A percentile compares a stretch with the other conserved stretches of the same genome.
These are phyloP conservation scores for Sequoia sempervirens DNA, from an alignment of 75 land plant species.

Conservation along the genomic window DNA sequence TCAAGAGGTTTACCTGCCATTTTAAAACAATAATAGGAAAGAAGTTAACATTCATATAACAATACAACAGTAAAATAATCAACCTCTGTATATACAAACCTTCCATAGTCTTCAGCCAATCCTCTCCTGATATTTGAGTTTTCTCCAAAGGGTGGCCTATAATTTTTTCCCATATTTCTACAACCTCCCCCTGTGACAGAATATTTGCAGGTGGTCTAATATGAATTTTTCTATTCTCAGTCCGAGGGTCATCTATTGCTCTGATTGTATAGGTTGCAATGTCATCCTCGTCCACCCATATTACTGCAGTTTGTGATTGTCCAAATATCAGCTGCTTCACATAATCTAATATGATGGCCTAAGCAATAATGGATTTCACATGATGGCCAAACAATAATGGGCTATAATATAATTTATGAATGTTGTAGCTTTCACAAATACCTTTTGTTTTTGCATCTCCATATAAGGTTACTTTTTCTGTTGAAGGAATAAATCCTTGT, in stretches of 20 bases:
- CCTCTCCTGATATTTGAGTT: conserved; percentile 23
- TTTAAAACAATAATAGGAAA: too few species aligned
- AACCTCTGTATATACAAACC: conserved; percentile 6
- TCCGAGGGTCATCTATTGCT: conserved; percentile 41
- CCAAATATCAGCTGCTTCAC: neutral
- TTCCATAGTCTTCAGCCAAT: conserved; percentile 23
- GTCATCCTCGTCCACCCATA: conserved; percentile 48
- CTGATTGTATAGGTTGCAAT: conserved; percentile 48
- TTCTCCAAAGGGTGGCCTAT: conserved; percentile 29
- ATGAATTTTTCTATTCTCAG: conserved; percentile 37
- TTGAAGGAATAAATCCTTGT: conserved; percentile 14
- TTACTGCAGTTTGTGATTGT: conserved; percentile 22
- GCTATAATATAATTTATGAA: neutral
- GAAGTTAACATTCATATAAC: neutral
- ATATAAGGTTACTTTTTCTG: conserved; percentile 7
- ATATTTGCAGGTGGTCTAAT: conserved; percentile 42
- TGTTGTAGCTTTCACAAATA: neutral
- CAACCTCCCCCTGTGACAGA: conserved; percentile 44
- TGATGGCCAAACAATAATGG: neutral
- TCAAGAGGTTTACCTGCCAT: conserved; percentile 15
- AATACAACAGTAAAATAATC: neutral
- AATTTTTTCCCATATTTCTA: conserved; percentile 36
- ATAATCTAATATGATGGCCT: neutral
- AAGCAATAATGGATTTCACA: neutral
- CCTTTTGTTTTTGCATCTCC: conserved; percentile 23